phyloP scores from a whole-genome alignment of 2,329 filamentous ascomycete species.

The Colletotrichum sp. region DNA sequence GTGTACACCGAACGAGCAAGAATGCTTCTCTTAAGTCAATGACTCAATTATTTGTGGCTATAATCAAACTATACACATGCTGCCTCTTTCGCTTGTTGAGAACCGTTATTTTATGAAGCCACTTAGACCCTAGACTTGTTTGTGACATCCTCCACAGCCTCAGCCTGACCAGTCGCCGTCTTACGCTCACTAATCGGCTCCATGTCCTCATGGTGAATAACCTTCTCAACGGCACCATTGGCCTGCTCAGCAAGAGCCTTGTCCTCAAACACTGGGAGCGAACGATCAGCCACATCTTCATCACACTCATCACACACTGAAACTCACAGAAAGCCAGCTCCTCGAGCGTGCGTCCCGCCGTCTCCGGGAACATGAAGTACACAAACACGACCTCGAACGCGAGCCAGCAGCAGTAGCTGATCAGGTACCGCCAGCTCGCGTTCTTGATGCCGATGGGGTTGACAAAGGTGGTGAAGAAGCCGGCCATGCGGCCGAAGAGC shows the following conservation, averaged over 20 bases:
- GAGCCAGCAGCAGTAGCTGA: constrained; percentile 28
- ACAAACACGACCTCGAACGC: constrained; percentile 51
- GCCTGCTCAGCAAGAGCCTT: constrained; percentile 31
- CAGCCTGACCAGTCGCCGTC: background rate
- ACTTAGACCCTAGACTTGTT: constrained; percentile 13
- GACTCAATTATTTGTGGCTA: background rate
- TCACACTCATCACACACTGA: accelerated
- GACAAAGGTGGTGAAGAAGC: constrained; percentile 25
- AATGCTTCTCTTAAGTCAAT: background rate
- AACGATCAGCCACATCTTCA: background rate
- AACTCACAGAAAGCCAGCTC: constrained; percentile 45
- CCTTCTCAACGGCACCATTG: constrained; percentile 32
- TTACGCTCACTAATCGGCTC: constrained; percentile 1
- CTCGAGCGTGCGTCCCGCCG: constrained; percentile 75
- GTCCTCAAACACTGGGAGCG: constrained; percentile 32
- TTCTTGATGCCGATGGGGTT: constrained; percentile 23
- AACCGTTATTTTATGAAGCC: background rate
- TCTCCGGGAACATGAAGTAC: constrained; percentile 82
- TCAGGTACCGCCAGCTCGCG: constrained; percentile 20
- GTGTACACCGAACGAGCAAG: background rate
- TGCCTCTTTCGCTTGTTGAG: background rate
- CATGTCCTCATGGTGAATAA: constrained; percentile 25
- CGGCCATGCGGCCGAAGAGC: constrained; percentile 20
- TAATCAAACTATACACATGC: background rate
- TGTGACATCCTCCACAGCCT: constrained; percentile 1